phyloP scores from a whole-genome alignment of 2,329 filamentous ascomycete genomes.

The Pseudocercospora macadamiae region DNA sequence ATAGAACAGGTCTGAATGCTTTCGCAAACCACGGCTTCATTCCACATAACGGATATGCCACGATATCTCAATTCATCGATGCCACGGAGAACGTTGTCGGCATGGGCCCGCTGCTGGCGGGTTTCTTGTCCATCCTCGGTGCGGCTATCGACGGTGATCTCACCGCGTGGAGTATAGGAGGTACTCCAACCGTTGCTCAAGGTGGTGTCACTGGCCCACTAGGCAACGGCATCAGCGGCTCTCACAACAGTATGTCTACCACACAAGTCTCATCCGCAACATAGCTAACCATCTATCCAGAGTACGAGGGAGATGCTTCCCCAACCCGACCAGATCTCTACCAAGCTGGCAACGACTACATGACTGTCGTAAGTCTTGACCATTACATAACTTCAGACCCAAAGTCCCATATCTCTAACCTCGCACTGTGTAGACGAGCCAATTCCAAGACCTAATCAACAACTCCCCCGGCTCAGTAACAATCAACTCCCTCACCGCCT shows the following conservation, averaged over 20 bases:
- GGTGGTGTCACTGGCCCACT: slow-evolving; percentile 16
- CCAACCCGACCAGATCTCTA: slow-evolving; percentile 40
- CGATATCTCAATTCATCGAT: slow-evolving; percentile 35
- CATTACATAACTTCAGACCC: too few species aligned
- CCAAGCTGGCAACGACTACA: slow-evolving; percentile 33
- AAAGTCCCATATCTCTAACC: too few species aligned
- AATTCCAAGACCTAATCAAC: slow-evolving; percentile 37
- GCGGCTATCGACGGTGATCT: slow-evolving; percentile 38
- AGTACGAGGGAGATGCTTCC: slow-evolving; percentile 42
- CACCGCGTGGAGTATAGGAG: slow-evolving; percentile 37
- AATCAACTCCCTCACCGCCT: slow-evolving; percentile 21
- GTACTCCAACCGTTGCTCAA: slow-evolving; percentile 26
- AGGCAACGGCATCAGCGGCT: slow-evolving; percentile 31
- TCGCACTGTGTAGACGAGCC: too few species aligned
- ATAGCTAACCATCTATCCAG: slow-evolving; percentile 9
- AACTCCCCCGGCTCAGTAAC: slow-evolving; percentile 25
- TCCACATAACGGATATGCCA: slow-evolving; percentile 38
- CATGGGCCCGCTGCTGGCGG: slow-evolving; percentile 38
- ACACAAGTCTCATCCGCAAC: not conserved
- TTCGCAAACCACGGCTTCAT: slow-evolving; percentile 35
- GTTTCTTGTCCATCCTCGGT: slow-evolving; percentile 39
- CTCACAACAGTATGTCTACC: slow-evolving; percentile 32
- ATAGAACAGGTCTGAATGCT: slow-evolving; percentile 37
- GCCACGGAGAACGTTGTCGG: slow-evolving; percentile 36
- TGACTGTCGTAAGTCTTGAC: too few species aligned